Base-by-base conservation (phyloP, 371 early-diverging fungal species). In the Smittium culicis region DNA sequence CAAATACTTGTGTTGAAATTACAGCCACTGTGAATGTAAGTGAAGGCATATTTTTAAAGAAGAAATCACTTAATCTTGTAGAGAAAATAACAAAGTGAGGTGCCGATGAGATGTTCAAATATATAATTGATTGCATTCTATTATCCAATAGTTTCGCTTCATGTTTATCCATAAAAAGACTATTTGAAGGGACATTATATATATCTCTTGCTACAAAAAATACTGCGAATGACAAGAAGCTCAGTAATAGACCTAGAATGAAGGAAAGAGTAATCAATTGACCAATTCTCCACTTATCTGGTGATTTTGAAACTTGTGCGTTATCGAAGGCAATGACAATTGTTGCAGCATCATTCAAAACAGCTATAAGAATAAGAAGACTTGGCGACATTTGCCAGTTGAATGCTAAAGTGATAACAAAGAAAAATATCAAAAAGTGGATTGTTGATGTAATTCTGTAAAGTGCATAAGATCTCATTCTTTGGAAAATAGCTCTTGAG, bases 1-100 rank as follows among this genome's bases (percentile, higher is more conserved):
- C 95, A 80, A 94, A 80, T 59, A 93, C 80, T 79, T 94, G 95
- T 5, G 93, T 94, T 34, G 89, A 92, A 68, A 89, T 80, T 60
- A 94, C 86, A 61, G 89, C 91, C 0, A 81, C 67, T 0, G 88
- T 84, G 74, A 94, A 94, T 32, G 81, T 76, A 79, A 81, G 80
- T 28, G 88, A 87, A 24, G 95, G 95, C 65, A 86, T 74, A 68
- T 84, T 88, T 68, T 83, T 84, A 86, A 88, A 94, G 81, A 91
- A 92, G 77, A 86, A 88, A 27, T 86, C 84, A 25, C 86, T 81
- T 24, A 93, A 75, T 69, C 95, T 86, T 5, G 95, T 95, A 24
- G 92, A 91, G 75, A 95, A 95, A 74, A 95, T 95, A 30, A 92
- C 89, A 80, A 95, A 95, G 78, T 93, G 93, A 57, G 95, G 95